phyloP scores from a whole-genome alignment of 23 red algal species.

The Gracilaria domingensis region DNA sequence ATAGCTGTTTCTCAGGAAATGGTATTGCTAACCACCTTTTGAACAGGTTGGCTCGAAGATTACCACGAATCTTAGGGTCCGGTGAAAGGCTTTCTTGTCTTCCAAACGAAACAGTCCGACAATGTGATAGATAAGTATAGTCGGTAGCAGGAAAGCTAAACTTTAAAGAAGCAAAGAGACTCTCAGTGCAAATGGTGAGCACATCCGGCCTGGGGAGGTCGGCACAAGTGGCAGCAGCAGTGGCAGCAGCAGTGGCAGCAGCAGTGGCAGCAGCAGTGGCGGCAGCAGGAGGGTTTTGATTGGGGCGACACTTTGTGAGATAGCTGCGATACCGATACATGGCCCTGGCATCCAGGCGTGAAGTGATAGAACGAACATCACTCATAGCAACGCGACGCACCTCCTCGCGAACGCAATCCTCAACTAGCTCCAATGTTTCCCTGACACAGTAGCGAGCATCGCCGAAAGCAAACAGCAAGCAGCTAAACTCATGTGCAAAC shows the following conservation, averaged over 20 bases:
- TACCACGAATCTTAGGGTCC: slow-evolving; percentile 2
- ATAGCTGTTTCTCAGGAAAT: not conserved
- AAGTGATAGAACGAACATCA: not conserved
- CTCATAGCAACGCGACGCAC: not conserved
- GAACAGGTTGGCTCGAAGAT: slow-evolving; percentile 15
- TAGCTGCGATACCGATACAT: not conserved
- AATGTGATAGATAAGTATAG: not conserved
- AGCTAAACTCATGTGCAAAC: slow-evolving; percentile 16
- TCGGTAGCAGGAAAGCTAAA: not conserved
- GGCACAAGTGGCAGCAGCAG: not conserved
- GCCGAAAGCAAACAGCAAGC: slow-evolving; percentile 23
- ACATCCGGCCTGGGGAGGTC: not conserved
- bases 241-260: not conserved
- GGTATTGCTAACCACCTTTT: not conserved
- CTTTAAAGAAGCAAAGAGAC: not conserved
- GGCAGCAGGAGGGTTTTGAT: not conserved
- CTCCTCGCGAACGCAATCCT: slow-evolving; percentile 25
- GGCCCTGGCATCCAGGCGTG: not conserved
- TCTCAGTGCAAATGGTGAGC: slow-evolving; percentile 12
- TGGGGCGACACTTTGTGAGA: not conserved
- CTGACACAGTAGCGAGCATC: slow-evolving; percentile 21
- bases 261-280: not conserved
- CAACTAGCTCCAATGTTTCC: slow-evolving; percentile 8
- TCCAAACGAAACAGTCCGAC: not conserved
- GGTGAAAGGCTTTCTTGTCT: not conserved